Percentiles rank a stretch among this genome's conserved stretches.
These are phyloP conservation scores for Kazachstania martiniae DNA, from an alignment of 805 yeast genomes.

Conservation along the genomic window DNA sequence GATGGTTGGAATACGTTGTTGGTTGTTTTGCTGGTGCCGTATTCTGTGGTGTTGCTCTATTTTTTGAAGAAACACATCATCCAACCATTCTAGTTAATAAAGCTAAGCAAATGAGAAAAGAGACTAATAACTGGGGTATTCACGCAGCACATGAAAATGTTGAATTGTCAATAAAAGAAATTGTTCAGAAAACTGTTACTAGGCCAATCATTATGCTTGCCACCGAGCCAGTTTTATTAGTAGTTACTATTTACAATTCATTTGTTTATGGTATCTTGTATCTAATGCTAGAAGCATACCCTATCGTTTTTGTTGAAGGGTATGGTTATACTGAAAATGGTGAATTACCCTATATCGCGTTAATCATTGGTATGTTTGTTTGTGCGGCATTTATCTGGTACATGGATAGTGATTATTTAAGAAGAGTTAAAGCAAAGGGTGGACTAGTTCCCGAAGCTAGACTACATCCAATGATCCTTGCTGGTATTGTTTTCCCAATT, in stretches of 20 bases:
- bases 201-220: slow-evolving; percentile 61
- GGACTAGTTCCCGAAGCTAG: slow-evolving; percentile 71
- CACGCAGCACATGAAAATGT: slow-evolving; percentile 68
- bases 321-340: slow-evolving; percentile 42
- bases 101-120: slow-evolving; percentile 49
- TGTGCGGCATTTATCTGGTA: slow-evolving; percentile 46
- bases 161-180: slow-evolving; percentile 44
- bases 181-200: slow-evolving; percentile 49
- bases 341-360: slow-evolving; percentile 70
- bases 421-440: slow-evolving; percentile 37
- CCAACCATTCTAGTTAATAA: slow-evolving; percentile 53
- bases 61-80: slow-evolving; percentile 59
- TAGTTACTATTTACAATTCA: slow-evolving; percentile 60
- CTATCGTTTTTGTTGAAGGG: slow-evolving; percentile 52
- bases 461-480: slow-evolving; percentile 62
- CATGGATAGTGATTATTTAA: slow-evolving; percentile 42
- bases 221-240: slow-evolving; percentile 62
- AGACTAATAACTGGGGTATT: slow-evolving; percentile 77
- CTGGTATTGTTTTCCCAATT: slow-evolving; percentile 58
- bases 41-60: slow-evolving; percentile 28
- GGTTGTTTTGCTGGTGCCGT: slow-evolving; percentile 46
- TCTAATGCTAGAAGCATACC: slow-evolving; percentile 63
- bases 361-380: slow-evolving; percentile 55
- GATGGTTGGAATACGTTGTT: slow-evolving; percentile 69
- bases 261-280: slow-evolving; percentile 76